Evolutionary conservation across 257 asterid species (phyloP), one percentile per base, ranked within the genome.

Genomic region (Nicotiana tomentosiformis): DNA sequence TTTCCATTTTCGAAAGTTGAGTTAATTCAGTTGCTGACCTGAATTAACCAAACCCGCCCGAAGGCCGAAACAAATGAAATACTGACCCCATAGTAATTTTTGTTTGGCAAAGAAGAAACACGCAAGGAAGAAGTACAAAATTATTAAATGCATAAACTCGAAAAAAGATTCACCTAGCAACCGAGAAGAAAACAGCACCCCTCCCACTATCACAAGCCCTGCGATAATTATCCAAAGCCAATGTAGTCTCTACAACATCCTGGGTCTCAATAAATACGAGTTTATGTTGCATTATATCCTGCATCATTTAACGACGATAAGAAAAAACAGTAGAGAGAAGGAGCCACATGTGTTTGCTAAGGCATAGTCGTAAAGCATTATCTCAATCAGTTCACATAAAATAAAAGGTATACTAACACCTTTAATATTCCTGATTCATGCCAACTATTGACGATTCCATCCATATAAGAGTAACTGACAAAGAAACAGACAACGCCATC

Each of bases 221-320:
- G 70, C 99, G 98, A 87, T 93, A 96, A 83, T 96, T 96, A 87
- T 96, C 99, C 82, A 96, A 86, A 14, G 99, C 99, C 86, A 96
- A 89, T 39, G 99, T 96, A 85, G 99, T 96, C 88, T 96, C 99
- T 84, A 96, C 98, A 61, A 96, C 98, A 87, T 96, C 99, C 82
- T 96, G 98, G 32, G 99, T 96, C 92, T 96, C 99, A 81, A 96
- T 94, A 91, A 96, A 96, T 51, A 96, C 98, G 77, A 96, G 95
- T 90, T 96, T 96, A 87, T 93, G 97, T 84, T 96, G 97, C 99
- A 96, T 96, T 87, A 96, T 93, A 88, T 94, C 99, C 98, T 96
- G 96, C 85, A 86, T 83, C 62, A 84, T 66, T 12, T 53, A 81
- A 39, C 76, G 66, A 74, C 12, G 33, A 62, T 51, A 66, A 74